A percentile compares a stretch with the other conserved stretches of the same genome.
phyloP scores from a whole-genome alignment of 306 rosid genomes.

The Corylus americana region DNA sequence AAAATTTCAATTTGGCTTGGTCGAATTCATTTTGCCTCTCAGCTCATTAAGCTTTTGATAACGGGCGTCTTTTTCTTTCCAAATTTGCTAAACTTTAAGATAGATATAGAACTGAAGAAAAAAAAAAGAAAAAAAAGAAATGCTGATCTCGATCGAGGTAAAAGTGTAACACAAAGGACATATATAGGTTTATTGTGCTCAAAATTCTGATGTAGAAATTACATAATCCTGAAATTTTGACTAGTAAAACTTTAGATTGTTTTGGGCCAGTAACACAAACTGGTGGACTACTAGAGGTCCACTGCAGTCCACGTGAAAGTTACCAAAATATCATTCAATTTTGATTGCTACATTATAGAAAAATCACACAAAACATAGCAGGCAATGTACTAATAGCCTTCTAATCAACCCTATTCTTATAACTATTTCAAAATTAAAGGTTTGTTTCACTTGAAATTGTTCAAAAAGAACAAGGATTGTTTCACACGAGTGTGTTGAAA shows the following conservation, averaged over 20 bases:
- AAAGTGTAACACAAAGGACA: background rate
- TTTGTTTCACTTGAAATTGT: no score
- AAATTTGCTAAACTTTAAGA: background rate
- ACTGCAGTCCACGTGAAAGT: background rate
- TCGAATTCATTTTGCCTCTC: constrained; percentile 5
- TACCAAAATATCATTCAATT: background rate
- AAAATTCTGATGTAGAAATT: background rate
- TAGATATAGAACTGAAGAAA: background rate
- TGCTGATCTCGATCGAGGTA: background rate
- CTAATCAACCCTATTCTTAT: no score
- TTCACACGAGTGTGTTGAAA: no score
- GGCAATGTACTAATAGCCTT: background rate
- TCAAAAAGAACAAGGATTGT: background rate
- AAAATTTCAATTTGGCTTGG: background rate
- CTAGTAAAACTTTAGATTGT: background rate
- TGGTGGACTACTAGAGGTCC: background rate
- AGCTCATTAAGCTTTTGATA: background rate
- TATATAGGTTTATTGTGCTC: background rate
- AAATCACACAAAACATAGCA: background rate
- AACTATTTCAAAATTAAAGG: no score
- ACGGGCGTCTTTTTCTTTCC: background rate
- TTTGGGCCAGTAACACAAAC: background rate
- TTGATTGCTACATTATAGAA: background rate
- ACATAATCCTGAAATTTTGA: background rate
- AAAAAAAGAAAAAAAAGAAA: background rate